Conservation (phyloP, 2,329 filamentous ascomycete species). For the Pseudogymnoascus pannorum region DNA sequence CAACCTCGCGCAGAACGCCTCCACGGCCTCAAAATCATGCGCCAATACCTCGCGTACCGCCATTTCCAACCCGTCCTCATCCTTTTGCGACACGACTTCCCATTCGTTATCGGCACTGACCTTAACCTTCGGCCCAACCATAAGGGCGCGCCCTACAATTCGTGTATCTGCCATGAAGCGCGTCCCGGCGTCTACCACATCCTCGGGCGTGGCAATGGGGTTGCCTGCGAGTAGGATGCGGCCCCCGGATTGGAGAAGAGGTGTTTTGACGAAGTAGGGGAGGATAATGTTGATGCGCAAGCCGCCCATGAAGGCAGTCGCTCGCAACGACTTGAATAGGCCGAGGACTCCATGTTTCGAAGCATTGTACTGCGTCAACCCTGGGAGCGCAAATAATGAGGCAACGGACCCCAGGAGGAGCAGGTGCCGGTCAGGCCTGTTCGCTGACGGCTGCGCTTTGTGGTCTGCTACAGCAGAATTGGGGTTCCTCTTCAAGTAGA, state of each 20-base stretch:
- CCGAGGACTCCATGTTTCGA: constrained; percentile 62
- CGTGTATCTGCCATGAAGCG: constrained; percentile 51
- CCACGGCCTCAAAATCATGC: constrained; percentile 49
- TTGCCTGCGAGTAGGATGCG: constrained; percentile 49
- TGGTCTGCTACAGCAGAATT: constrained; percentile 31
- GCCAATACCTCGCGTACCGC: constrained; percentile 56
- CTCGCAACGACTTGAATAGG: constrained; percentile 52
- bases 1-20: constrained; percentile 48
- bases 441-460: constrained; percentile 25
- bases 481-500: constrained; percentile 47
- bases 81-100: constrained; percentile 16
- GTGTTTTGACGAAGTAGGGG: constrained; percentile 60
- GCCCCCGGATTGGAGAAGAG: constrained; percentile 43
- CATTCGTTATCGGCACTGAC: constrained; percentile 36
- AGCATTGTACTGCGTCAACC: constrained; percentile 47
- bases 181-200: constrained; percentile 58
- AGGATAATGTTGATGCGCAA: constrained; percentile 59
- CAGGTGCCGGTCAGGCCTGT: constrained; percentile 48
- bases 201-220: constrained; percentile 42
- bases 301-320: constrained; percentile 40
- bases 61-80: constrained; percentile 28
- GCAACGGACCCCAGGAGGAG: constrained; percentile 58
- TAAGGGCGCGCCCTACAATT: constrained; percentile 50
- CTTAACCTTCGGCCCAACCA: constrained; percentile 49
- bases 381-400: constrained; percentile 39